phyloP scores from a whole-genome alignment of 805 yeast species.

The Pichia nakasei region DNA sequence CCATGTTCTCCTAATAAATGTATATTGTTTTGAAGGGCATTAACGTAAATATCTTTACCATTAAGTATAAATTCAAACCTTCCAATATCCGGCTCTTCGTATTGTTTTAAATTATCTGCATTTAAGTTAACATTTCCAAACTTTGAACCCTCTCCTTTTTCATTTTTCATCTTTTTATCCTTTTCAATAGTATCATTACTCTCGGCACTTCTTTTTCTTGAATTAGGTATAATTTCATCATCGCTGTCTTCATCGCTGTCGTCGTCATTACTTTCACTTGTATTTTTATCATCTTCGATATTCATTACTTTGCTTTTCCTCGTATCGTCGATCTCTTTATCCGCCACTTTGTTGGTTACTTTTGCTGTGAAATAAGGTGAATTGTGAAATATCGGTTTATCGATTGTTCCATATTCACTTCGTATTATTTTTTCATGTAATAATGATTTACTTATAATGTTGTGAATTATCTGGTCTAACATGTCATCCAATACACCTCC shows the following conservation, averaged over 20 bases:
- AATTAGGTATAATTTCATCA: not conserved
- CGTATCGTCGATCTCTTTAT: not conserved
- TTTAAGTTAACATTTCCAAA: not conserved
- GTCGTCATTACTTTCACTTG: not conserved
- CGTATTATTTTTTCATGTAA: conserved; percentile 25
- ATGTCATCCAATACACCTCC: conserved; percentile 25
- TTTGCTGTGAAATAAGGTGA: not conserved
- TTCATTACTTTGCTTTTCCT: not conserved
- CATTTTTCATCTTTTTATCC: not conserved
- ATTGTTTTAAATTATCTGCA: conserved; percentile 2
- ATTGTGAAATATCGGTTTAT: conserved; percentile 20
- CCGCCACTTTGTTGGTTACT: too few species aligned
- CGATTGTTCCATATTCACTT: conserved; percentile 23
- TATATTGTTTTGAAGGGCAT: conserved; percentile 11
- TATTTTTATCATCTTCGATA: not conserved
- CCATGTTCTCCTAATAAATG: conserved; percentile 10
- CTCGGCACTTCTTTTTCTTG: not conserved
- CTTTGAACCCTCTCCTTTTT: not conserved
- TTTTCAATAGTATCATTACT: not conserved
- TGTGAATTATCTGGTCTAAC: conserved; percentile 28
- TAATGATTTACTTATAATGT: conserved; percentile 23
- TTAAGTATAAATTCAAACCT: conserved; percentile 19
- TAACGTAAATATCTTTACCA: conserved; percentile 26
- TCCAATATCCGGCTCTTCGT: conserved; percentile 22
- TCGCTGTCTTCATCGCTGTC: conserved; percentile 1